Percentiles rank a stretch among this genome's conserved stretches.
These are phyloP conservation scores for Sphagnum tenellum DNA, from an alignment of 225 moss, liverwort and hornwort genomes.

Conservation along the genomic window DNA sequence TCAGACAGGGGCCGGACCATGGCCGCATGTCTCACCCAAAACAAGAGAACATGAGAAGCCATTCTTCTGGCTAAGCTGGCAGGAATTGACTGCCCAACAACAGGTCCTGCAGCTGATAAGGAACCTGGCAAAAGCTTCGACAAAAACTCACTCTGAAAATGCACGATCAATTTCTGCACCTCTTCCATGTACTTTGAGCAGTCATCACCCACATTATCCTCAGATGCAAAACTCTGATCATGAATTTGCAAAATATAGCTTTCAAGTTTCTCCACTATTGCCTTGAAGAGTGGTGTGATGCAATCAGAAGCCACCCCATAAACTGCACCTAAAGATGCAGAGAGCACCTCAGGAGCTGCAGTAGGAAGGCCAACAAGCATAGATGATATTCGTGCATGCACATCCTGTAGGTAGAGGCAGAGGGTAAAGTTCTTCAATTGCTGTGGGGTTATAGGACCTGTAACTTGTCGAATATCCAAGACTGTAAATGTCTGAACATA, in stretches of 20 bases:
- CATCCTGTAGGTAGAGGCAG: constrained; percentile 83
- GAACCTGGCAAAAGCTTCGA: constrained; percentile 79
- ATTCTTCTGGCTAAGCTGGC: constrained; percentile 84
- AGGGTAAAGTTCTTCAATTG: constrained; percentile 87
- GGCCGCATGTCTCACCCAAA: constrained; percentile 88
- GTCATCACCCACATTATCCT: constrained; percentile 64
- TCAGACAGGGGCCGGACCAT: constrained; percentile 92
- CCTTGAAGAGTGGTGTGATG: constrained; percentile 79
- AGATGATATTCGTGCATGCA: constrained; percentile 60
- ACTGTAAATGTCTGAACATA: constrained; percentile 56
- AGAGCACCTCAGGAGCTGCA: constrained; percentile 64
- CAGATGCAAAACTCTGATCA: constrained; percentile 67
- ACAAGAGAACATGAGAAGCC: constrained; percentile 71
- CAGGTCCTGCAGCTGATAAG: constrained; percentile 40
- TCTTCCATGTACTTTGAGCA: constrained; percentile 93
- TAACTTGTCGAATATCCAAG: constrained; percentile 83
- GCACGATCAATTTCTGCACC: constrained; percentile 66
- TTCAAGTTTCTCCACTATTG: constrained; percentile 90
- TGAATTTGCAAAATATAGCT: constrained; percentile 86
- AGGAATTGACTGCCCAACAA: constrained; percentile 75
- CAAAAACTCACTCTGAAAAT: constrained; percentile 79
- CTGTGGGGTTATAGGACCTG: constrained; percentile 55
- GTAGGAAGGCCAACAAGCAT: constrained; percentile 58
- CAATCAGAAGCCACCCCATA: constrained; percentile 83
- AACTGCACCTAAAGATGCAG: constrained; percentile 69